Conservation (phyloP, 768 basidiomycete species). For the Chalciporus chontae region DNA sequence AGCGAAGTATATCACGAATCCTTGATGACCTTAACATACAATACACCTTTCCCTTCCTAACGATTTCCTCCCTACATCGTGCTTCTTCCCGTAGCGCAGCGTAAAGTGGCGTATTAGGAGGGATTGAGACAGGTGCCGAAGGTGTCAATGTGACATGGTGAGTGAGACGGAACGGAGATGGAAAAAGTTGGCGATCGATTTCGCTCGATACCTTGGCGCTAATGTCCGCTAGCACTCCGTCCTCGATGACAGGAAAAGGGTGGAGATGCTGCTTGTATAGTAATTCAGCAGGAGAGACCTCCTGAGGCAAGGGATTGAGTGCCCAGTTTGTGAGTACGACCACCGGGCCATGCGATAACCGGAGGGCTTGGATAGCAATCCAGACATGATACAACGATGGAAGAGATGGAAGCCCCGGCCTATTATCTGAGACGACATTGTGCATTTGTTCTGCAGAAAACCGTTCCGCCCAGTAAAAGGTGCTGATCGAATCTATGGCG, state of each 20-base stretch:
- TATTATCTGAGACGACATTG: constrained; percentile 10
- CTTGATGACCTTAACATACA: constrained; percentile 31
- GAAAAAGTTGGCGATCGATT: constrained; percentile 8
- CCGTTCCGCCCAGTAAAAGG: constrained; percentile 78
- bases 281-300: constrained; percentile 17
- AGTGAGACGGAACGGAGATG: constrained; percentile 32
- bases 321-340: constrained; percentile 64
- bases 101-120: constrained; percentile 11
- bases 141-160: constrained; percentile 39
- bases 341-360: constrained; percentile 46
- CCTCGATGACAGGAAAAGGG: constrained; percentile 36
- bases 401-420: constrained; percentile 6
- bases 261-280: constrained; percentile 53
- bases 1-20: constrained; percentile 14
- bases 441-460: constrained; percentile 56
- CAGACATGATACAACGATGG: constrained; percentile 46
- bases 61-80: constrained; percentile 18
- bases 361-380: constrained; percentile 46
- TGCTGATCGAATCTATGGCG: constrained; percentile 70
- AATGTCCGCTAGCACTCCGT: constrained; percentile 9
- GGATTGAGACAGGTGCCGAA: constrained; percentile 13
- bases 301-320: constrained; percentile 28
- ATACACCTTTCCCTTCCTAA: constrained; percentile 17
- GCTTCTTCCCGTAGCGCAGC: constrained; percentile 15
- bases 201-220: constrained; percentile 9